Evolutionary conservation across 1,284 basidiomycete species (phyloP), one percentile per base, ranked within the genome.

Genomic region (Veloboletus limbatus): DNA sequence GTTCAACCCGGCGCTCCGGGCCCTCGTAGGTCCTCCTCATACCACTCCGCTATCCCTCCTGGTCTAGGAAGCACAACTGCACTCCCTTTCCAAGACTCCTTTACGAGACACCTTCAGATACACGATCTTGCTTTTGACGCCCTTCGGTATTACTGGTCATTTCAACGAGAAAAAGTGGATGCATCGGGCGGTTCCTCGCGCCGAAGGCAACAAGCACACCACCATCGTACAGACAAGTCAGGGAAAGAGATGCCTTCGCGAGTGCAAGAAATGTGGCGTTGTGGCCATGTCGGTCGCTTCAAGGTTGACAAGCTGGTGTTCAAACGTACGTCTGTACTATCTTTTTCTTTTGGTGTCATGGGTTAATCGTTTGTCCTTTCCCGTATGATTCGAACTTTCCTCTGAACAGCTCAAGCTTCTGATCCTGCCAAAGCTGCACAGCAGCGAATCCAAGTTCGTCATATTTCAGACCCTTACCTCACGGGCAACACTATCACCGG

Each of bases 211-310:
- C 48, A 48, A 43, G 25, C 45, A 5, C 47, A 51, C 10, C 46
- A 45, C 11, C 30, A 49, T 35, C 45, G 45, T 24, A 51, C 59
- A 27, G 62, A 66, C 33, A 65, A 61, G 47, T 48, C 47, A 8
- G 55, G 40, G 13, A 60, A 55, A 38, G 62, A 66, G n/a, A 77
- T 79, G 70, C 57, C 63, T 25, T 64, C 78, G 3, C 74, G 77
- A 25, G 65, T 74, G 8, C 77, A 81, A 50, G 86, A 89, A 56
- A 68, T 81, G 47, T 89, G 87, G 85, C 68, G 72, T 45, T 85
- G 81, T 56, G 72, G 76, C n/a, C 69, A 77, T 36, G 74, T 82
- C 22, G 87, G 87, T 22, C 67, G 74, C 45, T 85, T 83, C 65
- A 82, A 73, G 57, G 79, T 87, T 2, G 75, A 77, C 41, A 69